A percentile compares a stretch with the other conserved stretches of the same genome.
These are phyloP conservation scores for Gyrodon tennesseensis DNA, from an alignment of 1,284 basidiomycete species.

Conservation along the genomic window DNA sequence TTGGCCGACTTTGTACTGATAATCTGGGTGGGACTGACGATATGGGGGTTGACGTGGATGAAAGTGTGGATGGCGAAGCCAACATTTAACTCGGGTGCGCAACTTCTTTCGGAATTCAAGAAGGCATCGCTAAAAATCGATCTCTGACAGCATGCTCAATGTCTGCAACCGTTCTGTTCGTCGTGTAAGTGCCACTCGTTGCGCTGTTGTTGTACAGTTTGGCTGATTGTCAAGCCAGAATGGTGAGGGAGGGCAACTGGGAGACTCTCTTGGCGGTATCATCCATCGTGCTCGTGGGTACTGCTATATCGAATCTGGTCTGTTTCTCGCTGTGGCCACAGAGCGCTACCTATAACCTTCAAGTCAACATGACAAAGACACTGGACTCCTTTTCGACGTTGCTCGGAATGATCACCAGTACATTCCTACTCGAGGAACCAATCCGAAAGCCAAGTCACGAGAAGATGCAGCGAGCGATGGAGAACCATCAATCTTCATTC, in stretches of 20 bases:
- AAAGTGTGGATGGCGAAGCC: conserved; percentile 91
- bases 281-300: conserved; percentile 77
- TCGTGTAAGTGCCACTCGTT: conserved; percentile 60
- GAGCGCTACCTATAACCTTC: conserved; percentile 81
- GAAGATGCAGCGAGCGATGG: conserved; percentile 71
- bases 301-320: conserved; percentile 75
- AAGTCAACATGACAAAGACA: conserved; percentile 80
- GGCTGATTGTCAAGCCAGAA: conserved; percentile 46
- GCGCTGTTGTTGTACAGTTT: not conserved
- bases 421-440: conserved; percentile 81
- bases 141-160: conserved; percentile 74
- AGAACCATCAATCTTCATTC: conserved; percentile 83
- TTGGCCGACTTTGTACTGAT: conserved; percentile 69
- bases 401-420: conserved; percentile 73
- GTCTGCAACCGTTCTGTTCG: conserved; percentile 83
- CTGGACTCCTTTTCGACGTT: conserved; percentile 86
- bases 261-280: conserved; percentile 72
- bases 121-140: not conserved
- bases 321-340: conserved; percentile 84
- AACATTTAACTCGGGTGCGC: conserved; percentile 82
- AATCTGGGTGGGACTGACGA: conserved; percentile 78
- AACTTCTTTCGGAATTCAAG: conserved; percentile 31
- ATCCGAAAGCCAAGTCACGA: conserved; percentile 56
- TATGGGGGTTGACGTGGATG: conserved; percentile 81
- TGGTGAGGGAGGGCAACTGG: conserved; percentile 89